These are phyloP conservation scores for Verruconis gallopava DNA, from an alignment of 2,329 filamentous ascomycete species.

Conservation along the genomic window DNA sequence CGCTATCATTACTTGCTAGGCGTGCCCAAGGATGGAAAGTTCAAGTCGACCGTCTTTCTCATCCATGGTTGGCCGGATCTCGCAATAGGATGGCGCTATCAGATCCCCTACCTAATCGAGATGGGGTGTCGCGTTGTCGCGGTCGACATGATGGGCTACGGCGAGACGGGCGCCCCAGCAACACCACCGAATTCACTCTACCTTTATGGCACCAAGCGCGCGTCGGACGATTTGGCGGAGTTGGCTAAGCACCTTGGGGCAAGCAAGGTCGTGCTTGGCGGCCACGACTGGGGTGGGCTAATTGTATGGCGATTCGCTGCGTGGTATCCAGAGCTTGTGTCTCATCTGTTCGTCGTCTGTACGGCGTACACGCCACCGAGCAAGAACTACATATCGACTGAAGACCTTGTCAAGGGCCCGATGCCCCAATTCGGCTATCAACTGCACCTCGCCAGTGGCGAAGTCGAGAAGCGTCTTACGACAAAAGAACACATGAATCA, in stretches of 20 bases:
- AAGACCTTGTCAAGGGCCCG: slow-evolving; percentile 43
- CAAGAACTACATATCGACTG: slow-evolving; percentile 41
- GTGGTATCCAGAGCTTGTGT: slow-evolving; percentile 48
- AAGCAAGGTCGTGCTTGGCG: slow-evolving; percentile 61
- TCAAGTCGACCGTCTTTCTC: slow-evolving; percentile 41
- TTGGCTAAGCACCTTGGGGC: slow-evolving; percentile 48
- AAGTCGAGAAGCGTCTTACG: slow-evolving; percentile 33
- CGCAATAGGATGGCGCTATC: slow-evolving; percentile 75
- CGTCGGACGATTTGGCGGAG: slow-evolving; percentile 61
- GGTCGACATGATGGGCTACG: slow-evolving; percentile 48
- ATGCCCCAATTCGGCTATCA: slow-evolving; percentile 73
- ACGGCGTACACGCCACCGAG: slow-evolving; percentile 55
- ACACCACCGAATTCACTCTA: slow-evolving; percentile 47
- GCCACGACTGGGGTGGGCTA: slow-evolving; percentile 60
- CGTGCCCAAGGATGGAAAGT: slow-evolving; percentile 29
- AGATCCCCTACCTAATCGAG: slow-evolving; percentile 63
- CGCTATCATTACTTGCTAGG: slow-evolving; percentile 54
- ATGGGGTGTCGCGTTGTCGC: slow-evolving; percentile 68
- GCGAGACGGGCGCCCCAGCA: slow-evolving; percentile 42
- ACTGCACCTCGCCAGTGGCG: slow-evolving; percentile 59
- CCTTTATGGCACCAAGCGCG: slow-evolving; percentile 58
- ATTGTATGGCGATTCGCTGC: slow-evolving; percentile 9
- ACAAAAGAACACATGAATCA: slow-evolving; percentile 50
- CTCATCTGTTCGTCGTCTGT: slow-evolving; percentile 66
- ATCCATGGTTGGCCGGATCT: slow-evolving; percentile 77